These are phyloP conservation scores for Aspergillus taichungensis DNA, from an alignment of 495 filamentous ascomycete species.

Conservation along the genomic window DNA sequence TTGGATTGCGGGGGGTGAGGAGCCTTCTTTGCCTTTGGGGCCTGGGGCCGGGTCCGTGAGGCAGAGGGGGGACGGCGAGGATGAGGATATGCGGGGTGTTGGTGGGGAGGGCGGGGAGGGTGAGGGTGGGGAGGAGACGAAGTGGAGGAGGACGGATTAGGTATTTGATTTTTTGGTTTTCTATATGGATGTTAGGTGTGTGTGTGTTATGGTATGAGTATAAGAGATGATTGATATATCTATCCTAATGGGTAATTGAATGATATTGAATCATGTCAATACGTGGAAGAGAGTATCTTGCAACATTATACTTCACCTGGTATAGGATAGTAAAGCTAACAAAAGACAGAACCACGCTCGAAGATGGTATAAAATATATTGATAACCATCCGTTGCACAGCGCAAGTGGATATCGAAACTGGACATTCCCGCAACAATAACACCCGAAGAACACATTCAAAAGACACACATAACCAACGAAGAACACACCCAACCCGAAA, in stretches of 20 bases:
- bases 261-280: no score
- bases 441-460: background rate
- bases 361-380: no score
- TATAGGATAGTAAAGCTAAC: no score
- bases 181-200: no score
- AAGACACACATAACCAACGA: no score
- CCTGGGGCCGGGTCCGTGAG: conserved; percentile 51
- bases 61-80: conserved; percentile 33
- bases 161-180: background rate
- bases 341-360: no score
- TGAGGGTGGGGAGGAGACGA: conserved; percentile 43
- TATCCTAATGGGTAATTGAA: no score
- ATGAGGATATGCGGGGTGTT: conserved; percentile 23
- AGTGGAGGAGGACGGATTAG: conserved; percentile 55
- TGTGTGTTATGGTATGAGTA: no score
- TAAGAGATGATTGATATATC: no score
- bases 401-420: conserved; percentile 3
- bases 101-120: conserved; percentile 28
- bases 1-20: conserved; percentile 40
- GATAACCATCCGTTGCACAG: no score
- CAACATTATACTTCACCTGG: no score
- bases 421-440: background rate
- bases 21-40: conserved; percentile 35
- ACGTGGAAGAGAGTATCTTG: no score
- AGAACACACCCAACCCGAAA: background rate